These are phyloP conservation scores for Xylaria acuta DNA, from an alignment of 495 filamentous ascomycete genomes.

Conservation along the genomic window DNA sequence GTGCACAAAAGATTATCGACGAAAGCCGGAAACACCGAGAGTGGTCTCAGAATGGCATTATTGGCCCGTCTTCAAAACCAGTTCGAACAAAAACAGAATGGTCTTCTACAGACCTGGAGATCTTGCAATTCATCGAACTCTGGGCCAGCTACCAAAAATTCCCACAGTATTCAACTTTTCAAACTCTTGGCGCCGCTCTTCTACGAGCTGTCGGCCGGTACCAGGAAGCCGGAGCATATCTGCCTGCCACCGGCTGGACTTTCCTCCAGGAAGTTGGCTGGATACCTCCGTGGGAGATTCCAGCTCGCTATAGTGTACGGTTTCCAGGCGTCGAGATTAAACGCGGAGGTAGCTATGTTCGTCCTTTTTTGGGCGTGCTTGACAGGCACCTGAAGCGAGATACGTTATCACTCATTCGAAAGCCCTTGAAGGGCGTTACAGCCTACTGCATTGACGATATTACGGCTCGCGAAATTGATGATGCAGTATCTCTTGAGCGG, in stretches of 20 bases:
- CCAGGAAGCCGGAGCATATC: constrained; percentile 58
- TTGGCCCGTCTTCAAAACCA: constrained; percentile 47
- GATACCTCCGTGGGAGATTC: constrained; percentile 80
- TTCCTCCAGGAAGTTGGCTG: constrained; percentile 89
- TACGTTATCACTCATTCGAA: constrained; percentile 64
- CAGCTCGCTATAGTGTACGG: constrained; percentile 63
- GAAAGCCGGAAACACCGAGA: constrained; percentile 68
- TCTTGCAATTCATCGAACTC: constrained; percentile 74
- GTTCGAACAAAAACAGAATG: constrained; percentile 38
- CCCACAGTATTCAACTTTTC: constrained; percentile 50
- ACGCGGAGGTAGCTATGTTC: constrained; percentile 45
- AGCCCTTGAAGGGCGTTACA: constrained; percentile 70
- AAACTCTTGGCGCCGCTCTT: constrained; percentile 71
- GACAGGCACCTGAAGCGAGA: constrained; percentile 41
- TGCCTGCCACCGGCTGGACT: constrained; percentile 62
- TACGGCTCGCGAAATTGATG: constrained; percentile 80
- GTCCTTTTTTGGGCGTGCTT: constrained; percentile 41
- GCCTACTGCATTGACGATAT: constrained; percentile 86
- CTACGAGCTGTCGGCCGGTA: constrained; percentile 77
- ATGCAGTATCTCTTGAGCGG: constrained; percentile 81
- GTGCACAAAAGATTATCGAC: constrained; percentile 69
- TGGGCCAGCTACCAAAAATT: constrained; percentile 67
- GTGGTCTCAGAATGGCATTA: constrained; percentile 63
- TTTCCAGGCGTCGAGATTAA: constrained; percentile 59
- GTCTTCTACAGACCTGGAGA: constrained; percentile 57